phyloP scores from a whole-genome alignment of 139 green algal genomes.

The Volvox africanus region DNA sequence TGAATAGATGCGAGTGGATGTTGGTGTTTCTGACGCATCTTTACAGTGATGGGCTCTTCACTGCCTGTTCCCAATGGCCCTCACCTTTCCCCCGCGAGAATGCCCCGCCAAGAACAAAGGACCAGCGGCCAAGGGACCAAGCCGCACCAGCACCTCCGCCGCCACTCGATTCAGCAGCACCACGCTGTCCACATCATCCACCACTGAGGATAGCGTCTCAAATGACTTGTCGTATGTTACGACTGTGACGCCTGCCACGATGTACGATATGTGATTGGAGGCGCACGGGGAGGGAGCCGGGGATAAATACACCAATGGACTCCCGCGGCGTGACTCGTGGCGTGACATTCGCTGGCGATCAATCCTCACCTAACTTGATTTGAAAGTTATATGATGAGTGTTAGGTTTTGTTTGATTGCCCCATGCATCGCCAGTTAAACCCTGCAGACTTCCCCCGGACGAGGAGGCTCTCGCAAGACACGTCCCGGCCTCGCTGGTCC shows the following conservation, averaged over 20 bases:
- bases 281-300: no score
- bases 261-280: no score
- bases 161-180: not conserved
- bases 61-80: not conserved
- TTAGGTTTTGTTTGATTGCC: not conserved
- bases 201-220: not conserved
- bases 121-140: not conserved
- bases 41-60: not conserved
- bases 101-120: conserved; percentile 36
- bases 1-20: not conserved
- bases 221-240: conserved; percentile 26
- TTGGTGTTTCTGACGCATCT: not conserved
- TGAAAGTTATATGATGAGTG: no score
- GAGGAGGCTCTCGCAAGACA: not conserved
- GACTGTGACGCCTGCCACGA: not conserved
- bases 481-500: not conserved
- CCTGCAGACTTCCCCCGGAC: not conserved
- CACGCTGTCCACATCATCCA: conserved; percentile 11
- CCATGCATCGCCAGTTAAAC: no score
- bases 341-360: no score
- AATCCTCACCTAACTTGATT: no score
- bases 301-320: no score
- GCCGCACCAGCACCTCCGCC: not conserved
- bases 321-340: no score
- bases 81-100: conserved; percentile 13